A percentile compares a stretch with the other conserved stretches of the same genome.
Conservation (phyloP, 768 basidiomycete genomes). For the Boletales sp. region DNA sequence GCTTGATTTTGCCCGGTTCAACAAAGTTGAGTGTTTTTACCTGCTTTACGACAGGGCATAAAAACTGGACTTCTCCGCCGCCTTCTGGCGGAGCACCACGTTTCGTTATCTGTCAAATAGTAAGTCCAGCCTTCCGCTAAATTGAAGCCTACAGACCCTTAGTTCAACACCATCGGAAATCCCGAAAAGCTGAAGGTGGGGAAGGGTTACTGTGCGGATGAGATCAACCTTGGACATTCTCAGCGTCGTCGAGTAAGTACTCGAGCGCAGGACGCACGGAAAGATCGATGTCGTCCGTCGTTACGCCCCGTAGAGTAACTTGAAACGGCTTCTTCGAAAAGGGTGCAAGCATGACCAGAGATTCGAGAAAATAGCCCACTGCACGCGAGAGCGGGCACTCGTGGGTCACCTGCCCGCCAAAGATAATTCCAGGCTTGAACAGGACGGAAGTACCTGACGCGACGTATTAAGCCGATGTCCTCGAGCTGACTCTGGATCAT, state of each 20-base stretch:
- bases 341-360: conserved; percentile 84
- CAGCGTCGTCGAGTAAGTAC: conserved; percentile 1
- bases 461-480: conserved; percentile 1
- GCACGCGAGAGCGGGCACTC: conserved; percentile 88
- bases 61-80: conserved; percentile 90
- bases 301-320: conserved; percentile 83
- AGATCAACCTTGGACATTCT: conserved; percentile 65
- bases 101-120: conserved; percentile 72
- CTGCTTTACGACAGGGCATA: conserved; percentile 90
- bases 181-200: conserved; percentile 87
- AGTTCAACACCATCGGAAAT: conserved; percentile 89
- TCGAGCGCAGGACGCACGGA: conserved; percentile 53
- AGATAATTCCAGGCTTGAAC: conserved; percentile 88
- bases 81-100: conserved; percentile 90
- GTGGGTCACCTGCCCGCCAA: conserved; percentile 76
- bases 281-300: conserved; percentile 88
- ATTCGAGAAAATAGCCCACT: conserved; percentile 93
- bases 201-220: conserved; percentile 84
- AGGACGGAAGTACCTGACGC: conserved; percentile 81
- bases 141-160: conserved; percentile 45
- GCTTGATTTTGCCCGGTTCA: conserved; percentile 86
- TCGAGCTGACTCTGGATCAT: conserved; percentile 15
- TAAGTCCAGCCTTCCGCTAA: neutral
- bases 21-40: conserved; percentile 92
- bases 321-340: conserved; percentile 87